Base-by-base conservation (phyloP, 73 alveolate genomes). In the Stentor roeselii region DNA sequence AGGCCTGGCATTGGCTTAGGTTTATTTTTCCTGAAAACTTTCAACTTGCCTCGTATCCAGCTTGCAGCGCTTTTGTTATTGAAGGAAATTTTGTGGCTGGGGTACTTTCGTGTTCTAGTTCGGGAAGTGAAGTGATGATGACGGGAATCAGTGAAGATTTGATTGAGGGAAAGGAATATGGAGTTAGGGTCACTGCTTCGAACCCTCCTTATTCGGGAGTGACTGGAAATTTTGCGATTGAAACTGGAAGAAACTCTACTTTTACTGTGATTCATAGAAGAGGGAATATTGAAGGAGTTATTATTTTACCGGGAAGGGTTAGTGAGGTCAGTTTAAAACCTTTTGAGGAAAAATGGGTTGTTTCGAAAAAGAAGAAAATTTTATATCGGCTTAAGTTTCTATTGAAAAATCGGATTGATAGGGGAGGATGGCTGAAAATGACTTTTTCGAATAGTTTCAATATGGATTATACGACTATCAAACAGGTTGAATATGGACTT, bases 161-260 rank as follows among this genome's bases (percentile, higher is more conserved):
- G 4, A 15, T 41, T 3, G 89, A 86, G 59, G 37, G 50, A 21
- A 34, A 38, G 30, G 86, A 83, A 42, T 76, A 83, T 86, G 92
- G 83, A 30, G 38, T 88, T 2, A 31, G 39, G 42, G 42, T 88
- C 40, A 85, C 86, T 21, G 83, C 89, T 35, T 38, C 42, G 14
- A 88, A 88, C 67, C 94, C 94, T 50, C 61, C 86, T 21, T 67
- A 39, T 35, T 84, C 94, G 11, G 59, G 75, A n/a, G 76, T 89
- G 42, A 88, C 94, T 60, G 84, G 83, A 3, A 21, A 38, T 15
- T 88, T 88, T 39, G 60, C 75, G 21, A 82, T 88, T 2, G 89
- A 82, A 21, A 78, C 91, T 2, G 84, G 60, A 59, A 84, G 94
- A 39, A 82, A 78, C 30, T 35, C 75, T 36, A 88, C 94, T 4